Evolutionary conservation across 441 rosid genomes (phyloP).

Genomic region (Pelargonium australe): DNA sequence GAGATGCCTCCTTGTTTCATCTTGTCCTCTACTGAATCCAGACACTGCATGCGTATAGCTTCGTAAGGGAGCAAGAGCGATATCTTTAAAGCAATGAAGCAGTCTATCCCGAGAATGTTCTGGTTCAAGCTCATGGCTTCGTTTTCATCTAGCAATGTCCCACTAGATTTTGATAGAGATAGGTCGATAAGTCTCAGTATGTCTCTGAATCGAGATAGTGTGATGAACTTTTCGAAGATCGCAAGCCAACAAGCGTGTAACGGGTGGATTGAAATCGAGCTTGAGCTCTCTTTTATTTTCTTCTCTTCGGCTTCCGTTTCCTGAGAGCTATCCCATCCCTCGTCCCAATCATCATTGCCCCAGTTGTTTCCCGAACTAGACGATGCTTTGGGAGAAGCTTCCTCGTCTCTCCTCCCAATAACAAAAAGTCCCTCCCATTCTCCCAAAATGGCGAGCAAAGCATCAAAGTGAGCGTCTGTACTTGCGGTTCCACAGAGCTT

Average conservation of each 20-base stretch:
- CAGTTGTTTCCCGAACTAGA: constrained; percentile 50
- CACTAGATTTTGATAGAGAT: constrained; percentile 46
- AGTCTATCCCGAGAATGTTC: constrained; percentile 31
- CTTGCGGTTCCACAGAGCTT: constrained; percentile 54
- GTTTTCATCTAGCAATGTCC: constrained; percentile 50
- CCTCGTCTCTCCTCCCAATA: constrained; percentile 33
- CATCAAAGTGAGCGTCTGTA: constrained; percentile 45
- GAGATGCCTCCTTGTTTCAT: constrained; percentile 57
- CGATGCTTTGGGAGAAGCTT: constrained; percentile 32
- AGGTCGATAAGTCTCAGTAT: constrained; percentile 54
- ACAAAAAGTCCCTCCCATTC: constrained; percentile 90
- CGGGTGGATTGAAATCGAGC: constrained; percentile 46
- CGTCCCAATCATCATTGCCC: constrained; percentile 82
- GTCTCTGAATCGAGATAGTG: constrained; percentile 33
- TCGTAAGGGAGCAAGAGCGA: constrained; percentile 69
- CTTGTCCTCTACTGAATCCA: constrained; percentile 51
- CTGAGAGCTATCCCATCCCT: constrained; percentile 98
- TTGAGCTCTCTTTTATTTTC: constrained; percentile 32
- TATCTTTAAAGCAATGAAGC: constrained; percentile 51
- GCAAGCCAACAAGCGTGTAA: constrained; percentile 75
- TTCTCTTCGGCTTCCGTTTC: constrained; percentile 53
- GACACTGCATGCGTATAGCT: constrained; percentile 41
- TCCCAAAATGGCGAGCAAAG: constrained; percentile 63
- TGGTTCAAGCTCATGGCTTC: constrained; percentile 46
- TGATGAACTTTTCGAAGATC: constrained; percentile 43